Evolutionary conservation across 441 rosid genomes (phyloP).

Genomic region (Euphorbia corollata): DNA sequence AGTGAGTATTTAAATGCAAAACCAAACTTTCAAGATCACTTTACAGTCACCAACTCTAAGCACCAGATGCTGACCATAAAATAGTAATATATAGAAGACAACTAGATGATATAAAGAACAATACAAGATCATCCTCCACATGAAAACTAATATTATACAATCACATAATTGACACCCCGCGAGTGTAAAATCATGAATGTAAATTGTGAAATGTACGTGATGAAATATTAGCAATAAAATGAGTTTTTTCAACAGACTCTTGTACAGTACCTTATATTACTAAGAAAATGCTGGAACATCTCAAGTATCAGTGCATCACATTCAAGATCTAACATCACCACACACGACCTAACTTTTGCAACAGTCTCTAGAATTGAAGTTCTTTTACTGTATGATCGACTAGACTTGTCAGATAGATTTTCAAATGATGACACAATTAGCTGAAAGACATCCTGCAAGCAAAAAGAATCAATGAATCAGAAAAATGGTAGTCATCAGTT

Average conservation of each 20-base stretch:
- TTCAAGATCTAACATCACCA: constrained; percentile 98
- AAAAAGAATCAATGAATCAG: constrained; percentile 2
- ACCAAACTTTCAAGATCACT: neutral
- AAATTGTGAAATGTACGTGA: no score
- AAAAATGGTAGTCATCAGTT: constrained; percentile 37
- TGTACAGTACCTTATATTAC: constrained; percentile 62
- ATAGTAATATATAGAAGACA: neutral
- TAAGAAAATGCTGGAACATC: constrained; percentile 89
- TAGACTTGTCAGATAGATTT: constrained; percentile 55
- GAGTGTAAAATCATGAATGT: no score
- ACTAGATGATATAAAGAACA: no score
- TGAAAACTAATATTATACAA: no score
- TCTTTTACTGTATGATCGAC: constrained; percentile 66
- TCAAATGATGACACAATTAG: constrained; percentile 64
- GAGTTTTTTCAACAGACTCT: neutral
- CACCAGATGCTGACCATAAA: neutral
- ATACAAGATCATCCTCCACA: no score
- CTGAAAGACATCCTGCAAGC: constrained; percentile 31
- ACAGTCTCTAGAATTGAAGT: constrained; percentile 87
- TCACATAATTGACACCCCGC: no score
- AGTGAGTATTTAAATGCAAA: neutral
- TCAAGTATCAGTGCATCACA: constrained; percentile 73
- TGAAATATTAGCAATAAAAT: neutral
- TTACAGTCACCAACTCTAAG: neutral
- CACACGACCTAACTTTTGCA: constrained; percentile 92